phyloP scores from a whole-genome alignment of 768 basidiomycete species.

The Trametes villosa region DNA sequence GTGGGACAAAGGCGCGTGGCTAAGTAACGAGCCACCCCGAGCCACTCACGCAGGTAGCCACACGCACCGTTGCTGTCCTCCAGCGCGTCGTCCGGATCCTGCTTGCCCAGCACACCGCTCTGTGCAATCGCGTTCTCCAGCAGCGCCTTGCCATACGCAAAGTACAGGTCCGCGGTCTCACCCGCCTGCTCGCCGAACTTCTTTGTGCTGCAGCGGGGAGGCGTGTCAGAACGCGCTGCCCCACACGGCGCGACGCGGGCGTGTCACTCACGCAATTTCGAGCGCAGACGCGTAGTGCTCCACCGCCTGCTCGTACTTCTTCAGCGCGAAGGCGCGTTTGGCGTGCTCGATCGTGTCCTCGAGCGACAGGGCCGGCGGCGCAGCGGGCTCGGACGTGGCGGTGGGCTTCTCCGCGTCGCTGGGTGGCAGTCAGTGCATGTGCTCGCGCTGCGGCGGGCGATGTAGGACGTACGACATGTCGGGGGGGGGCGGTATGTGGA shows the following conservation, averaged over 20 bases:
- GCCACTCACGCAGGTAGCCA: background rate
- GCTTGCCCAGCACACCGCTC: constrained; percentile 87
- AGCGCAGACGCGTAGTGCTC: constrained; percentile 85
- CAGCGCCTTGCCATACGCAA: constrained; percentile 90
- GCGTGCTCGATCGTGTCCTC: constrained; percentile 74
- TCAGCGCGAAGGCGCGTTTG: constrained; percentile 87
- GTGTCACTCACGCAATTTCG: constrained; percentile 73
- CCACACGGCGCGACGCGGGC: constrained; percentile 25
- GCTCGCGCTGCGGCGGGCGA: background rate
- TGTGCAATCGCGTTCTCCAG: constrained; percentile 91
- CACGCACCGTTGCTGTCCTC: constrained; percentile 46
- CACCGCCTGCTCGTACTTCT: constrained; percentile 84
- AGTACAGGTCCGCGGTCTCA: constrained; percentile 85
- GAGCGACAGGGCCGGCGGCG: constrained; percentile 33
- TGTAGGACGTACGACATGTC: constrained; percentile 20
- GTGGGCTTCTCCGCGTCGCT: constrained; percentile 18
- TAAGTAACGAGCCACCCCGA: background rate
- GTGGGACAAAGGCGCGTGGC: constrained; percentile 11
- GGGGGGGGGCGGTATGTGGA: background rate
- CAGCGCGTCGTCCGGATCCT: constrained; percentile 61
- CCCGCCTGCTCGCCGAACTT: constrained; percentile 80
- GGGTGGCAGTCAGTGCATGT: background rate
- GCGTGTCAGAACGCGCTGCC: constrained; percentile 7
- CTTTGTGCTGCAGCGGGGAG: constrained; percentile 55
- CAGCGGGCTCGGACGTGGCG: constrained; percentile 18